phyloP scores from a whole-genome alignment of 176 grass and related monocot genomes.

The Bothriochloa decipiens region DNA sequence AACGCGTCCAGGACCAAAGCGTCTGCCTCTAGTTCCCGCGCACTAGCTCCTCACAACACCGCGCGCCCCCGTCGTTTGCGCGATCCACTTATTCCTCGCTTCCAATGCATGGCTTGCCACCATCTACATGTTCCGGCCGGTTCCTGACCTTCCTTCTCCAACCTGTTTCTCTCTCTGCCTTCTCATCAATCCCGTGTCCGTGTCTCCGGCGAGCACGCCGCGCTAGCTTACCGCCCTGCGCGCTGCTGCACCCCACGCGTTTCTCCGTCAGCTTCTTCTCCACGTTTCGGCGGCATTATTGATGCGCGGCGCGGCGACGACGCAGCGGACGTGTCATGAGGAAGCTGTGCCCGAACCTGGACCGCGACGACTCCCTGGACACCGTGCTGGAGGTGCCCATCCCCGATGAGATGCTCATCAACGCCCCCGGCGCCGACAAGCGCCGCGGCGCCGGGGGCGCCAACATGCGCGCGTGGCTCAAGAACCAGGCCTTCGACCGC shows the following conservation, averaged over 20 bases:
- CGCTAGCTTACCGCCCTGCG: background rate
- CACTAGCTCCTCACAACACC: background rate
- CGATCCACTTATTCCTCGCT: constrained; percentile 64
- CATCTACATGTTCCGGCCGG: constrained; percentile 34
- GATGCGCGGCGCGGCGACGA: constrained; percentile 10
- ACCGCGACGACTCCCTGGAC: constrained; percentile 87
- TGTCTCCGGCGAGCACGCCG: background rate
- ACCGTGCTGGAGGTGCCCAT: constrained; percentile 99
- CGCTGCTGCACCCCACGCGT: too few relatives aligned
- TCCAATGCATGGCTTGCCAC: constrained; percentile 44
- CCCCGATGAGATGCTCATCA: constrained; percentile 87
- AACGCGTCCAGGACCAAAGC: background rate
- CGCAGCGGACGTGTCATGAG: constrained; percentile 57
- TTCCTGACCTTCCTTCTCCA: constrained; percentile 21
- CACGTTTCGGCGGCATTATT: too few relatives aligned
- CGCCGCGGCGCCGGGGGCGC: constrained; percentile 48
- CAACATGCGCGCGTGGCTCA: constrained; percentile 91
- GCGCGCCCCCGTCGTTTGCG: constrained; percentile 14
- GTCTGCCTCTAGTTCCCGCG: background rate
- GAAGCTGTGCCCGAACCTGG: constrained; percentile 87
- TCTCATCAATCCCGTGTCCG: background rate
- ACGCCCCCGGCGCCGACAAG: constrained; percentile 51
- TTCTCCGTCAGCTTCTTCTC: too few relatives aligned
- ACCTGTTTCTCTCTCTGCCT: constrained; percentile 6
- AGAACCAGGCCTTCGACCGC: constrained; percentile 86